phyloP scores from a whole-genome alignment of 2,329 filamentous ascomycete genomes.

The Pestalotiopsis sp. region DNA sequence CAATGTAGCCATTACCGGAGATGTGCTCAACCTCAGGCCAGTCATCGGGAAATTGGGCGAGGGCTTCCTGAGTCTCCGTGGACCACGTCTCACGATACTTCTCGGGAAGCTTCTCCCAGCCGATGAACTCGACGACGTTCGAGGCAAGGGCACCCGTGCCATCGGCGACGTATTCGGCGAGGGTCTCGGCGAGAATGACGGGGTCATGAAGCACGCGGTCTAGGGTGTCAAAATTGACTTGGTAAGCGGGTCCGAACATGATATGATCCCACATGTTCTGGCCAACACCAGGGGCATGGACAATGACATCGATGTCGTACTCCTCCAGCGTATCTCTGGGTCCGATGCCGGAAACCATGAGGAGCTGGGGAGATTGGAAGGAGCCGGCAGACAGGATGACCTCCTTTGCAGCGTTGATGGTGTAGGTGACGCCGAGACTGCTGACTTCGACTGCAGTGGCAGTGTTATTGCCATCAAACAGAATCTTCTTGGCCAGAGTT shows the following conservation, averaged over 20 bases:
- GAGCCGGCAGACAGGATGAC: slow-evolving; percentile 42
- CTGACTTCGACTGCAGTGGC: slow-evolving; percentile 29
- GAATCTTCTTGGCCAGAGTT: slow-evolving; percentile 45
- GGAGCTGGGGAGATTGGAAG: slow-evolving; percentile 41
- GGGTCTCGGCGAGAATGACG: slow-evolving; percentile 23
- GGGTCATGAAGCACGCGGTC: slow-evolving; percentile 25
- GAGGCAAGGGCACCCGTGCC: slow-evolving; percentile 28
- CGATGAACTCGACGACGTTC: slow-evolving; percentile 24
- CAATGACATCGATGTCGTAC: slow-evolving; percentile 13
- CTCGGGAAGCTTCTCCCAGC: slow-evolving; percentile 33
- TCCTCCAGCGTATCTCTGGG: slow-evolving; percentile 17
- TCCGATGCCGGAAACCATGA: slow-evolving; percentile 44
- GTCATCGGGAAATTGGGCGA: slow-evolving; percentile 51
- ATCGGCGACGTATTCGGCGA: slow-evolving; percentile 35
- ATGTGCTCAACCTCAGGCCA: slow-evolving; percentile 19
- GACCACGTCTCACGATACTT: slow-evolving; percentile 19
- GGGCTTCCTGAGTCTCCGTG: slow-evolving; percentile 34
- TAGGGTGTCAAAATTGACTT: slow-evolving; percentile 33
- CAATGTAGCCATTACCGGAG: slow-evolving; percentile 15
- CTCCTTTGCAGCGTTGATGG: slow-evolving; percentile 34
- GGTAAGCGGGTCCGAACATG: slow-evolving; percentile 22
- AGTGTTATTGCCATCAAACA: slow-evolving; percentile 42
- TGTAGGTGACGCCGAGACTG: slow-evolving; percentile 24
- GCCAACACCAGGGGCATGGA: slow-evolving; percentile 14
- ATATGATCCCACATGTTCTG: slow-evolving; percentile 19